Evolutionary conservation across 371 early-diverging fungal species (phyloP).

Genomic region (Scutellospora calospora): DNA sequence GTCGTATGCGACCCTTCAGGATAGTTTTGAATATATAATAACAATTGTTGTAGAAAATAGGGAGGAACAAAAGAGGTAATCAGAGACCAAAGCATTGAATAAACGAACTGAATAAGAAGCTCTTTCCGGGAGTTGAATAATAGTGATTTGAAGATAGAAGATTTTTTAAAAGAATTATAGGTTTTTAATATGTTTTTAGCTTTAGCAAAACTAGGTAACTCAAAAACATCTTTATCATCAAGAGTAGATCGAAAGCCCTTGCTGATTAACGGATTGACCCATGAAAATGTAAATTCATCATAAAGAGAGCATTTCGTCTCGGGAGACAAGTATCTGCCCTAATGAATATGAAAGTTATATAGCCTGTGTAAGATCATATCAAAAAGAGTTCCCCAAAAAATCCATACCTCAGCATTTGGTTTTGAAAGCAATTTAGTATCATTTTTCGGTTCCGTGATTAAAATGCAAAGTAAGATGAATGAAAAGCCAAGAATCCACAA

Average conservation of each 20-base stretch:
- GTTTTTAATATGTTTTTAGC: constrained; percentile 24
- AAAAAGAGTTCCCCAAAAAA: not conserved
- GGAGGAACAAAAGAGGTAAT: constrained; percentile 60
- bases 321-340: constrained; percentile 28
- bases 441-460: constrained; percentile 9
- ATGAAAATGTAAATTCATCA: constrained; percentile 36
- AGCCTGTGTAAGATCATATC: too few species aligned
- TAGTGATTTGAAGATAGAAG: constrained; percentile 38
- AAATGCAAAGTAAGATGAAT: constrained; percentile 11
- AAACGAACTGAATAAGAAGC: constrained; percentile 50
- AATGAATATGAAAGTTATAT: not conserved
- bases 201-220: not conserved
- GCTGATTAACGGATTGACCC: constrained; percentile 44
- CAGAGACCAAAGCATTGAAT: constrained; percentile 53
- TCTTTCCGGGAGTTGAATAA: constrained; percentile 48
- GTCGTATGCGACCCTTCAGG: constrained; percentile 33
- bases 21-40: constrained; percentile 58
- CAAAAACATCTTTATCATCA: constrained; percentile 38
- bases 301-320: constrained; percentile 31
- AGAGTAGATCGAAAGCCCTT: constrained; percentile 41
- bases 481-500: constrained; percentile 2
- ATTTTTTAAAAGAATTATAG: not conserved
- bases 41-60: constrained; percentile 56
- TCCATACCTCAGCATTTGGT: constrained; percentile 28
- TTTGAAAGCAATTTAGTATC: not conserved